phyloP scores from a whole-genome alignment of 257 asterid genomes.

The Solanum pimpinellifolium region DNA sequence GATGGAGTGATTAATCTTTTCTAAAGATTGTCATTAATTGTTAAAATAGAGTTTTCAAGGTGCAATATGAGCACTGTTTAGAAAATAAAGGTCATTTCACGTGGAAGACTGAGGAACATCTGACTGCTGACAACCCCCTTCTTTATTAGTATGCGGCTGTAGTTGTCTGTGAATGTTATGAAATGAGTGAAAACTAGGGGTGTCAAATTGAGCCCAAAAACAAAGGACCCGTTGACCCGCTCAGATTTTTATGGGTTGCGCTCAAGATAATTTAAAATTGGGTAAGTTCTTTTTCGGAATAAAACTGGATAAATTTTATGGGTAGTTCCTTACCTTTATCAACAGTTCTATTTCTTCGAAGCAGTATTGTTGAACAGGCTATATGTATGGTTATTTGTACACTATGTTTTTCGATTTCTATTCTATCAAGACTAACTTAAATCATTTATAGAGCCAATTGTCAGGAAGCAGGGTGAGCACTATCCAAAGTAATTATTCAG shows the following conservation, averaged over 20 bases:
- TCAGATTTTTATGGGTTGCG: neutral
- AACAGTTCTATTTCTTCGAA: neutral
- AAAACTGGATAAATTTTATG: neutral
- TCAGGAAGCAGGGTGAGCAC: slow-evolving; percentile 50
- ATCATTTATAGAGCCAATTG: slow-evolving; percentile 41
- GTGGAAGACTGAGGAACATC: neutral
- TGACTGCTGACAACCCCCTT: neutral
- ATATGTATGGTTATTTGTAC: neutral
- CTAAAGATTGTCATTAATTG: neutral
- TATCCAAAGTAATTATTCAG: slow-evolving; percentile 24
- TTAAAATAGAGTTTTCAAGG: neutral
- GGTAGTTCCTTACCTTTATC: neutral
- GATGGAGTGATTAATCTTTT: neutral
- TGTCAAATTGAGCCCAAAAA: neutral
- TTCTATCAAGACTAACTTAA: slow-evolving; percentile 8
- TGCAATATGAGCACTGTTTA: neutral
- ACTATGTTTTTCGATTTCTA: neutral
- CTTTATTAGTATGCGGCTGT: neutral
- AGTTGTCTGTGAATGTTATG: neutral
- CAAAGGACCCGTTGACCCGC: neutral
- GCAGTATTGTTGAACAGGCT: neutral
- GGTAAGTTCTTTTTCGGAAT: neutral
- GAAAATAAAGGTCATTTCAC: neutral
- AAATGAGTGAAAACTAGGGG: neutral
- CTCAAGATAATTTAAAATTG: neutral